Evolutionary conservation across 2,329 filamentous ascomycete genomes (phyloP).

Genomic region (Neofusicoccum kwambonambiense): DNA sequence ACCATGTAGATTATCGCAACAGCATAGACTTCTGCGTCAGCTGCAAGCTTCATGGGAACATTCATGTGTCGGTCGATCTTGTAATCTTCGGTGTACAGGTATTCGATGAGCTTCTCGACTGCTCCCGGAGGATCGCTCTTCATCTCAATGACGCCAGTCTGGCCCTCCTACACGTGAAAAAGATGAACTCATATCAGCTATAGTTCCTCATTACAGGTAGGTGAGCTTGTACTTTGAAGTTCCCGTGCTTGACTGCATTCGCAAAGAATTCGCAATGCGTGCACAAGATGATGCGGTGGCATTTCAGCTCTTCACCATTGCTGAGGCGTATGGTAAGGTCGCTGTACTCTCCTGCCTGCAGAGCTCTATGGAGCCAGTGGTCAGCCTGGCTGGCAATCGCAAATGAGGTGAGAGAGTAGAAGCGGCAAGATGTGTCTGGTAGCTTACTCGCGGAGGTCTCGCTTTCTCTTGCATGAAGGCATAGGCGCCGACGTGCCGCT

Average conservation of each 20-base stretch:
- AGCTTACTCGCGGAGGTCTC: too few species aligned
- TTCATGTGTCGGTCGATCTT: too few species aligned
- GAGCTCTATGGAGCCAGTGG: too few species aligned
- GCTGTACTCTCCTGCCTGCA: background rate
- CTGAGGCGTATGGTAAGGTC: background rate
- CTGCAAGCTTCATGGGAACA: too few species aligned
- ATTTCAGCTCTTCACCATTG: background rate
- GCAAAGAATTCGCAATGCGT: background rate
- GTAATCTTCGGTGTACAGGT: background rate
- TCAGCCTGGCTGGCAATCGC: too few species aligned
- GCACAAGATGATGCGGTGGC: background rate
- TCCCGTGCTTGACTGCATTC: background rate
- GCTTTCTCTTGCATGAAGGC: too few species aligned
- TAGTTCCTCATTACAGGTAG: accelerated
- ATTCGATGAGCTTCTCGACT: background rate
- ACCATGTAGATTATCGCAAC: too few species aligned
- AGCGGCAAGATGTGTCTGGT: too few species aligned
- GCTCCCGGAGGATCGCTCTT: background rate
- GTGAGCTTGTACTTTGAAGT: background rate
- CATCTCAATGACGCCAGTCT: background rate
- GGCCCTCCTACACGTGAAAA: background rate
- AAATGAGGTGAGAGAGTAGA: too few species aligned
- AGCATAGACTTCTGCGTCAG: too few species aligned
- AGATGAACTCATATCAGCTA: background rate
- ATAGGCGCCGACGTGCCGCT: too few species aligned